phyloP scores from a whole-genome alignment of 2,329 filamentous ascomycete genomes.

The Colletotrichum liaoningense region DNA sequence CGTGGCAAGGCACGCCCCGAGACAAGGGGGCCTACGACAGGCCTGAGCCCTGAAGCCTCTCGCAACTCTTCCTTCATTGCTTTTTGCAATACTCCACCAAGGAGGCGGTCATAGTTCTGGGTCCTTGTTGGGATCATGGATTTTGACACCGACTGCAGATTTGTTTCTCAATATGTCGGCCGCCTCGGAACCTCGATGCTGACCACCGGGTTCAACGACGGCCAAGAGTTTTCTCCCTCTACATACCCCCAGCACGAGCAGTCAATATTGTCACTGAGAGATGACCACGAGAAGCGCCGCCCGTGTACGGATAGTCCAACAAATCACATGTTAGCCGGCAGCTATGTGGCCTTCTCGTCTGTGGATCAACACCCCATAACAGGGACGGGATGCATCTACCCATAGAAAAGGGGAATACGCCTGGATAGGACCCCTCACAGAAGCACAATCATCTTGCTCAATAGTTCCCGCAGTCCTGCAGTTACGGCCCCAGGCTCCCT shows the following conservation, averaged over 20 bases:
- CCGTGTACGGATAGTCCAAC: background rate
- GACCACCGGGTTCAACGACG: no score
- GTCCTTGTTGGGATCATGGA: constrained; percentile 14
- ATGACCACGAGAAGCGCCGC: background rate
- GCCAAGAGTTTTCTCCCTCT: background rate
- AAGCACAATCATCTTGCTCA: constrained; percentile 6
- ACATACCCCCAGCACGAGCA: background rate
- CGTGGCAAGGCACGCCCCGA: constrained; percentile 25
- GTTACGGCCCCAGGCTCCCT: constrained; percentile 7
- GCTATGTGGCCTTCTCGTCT: constrained; percentile 12
- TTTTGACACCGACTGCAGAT: constrained; percentile 15
- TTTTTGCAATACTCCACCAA: constrained; percentile 13
- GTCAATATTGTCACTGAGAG: background rate
- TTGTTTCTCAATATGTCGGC: background rate
- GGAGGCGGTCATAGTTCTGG: constrained; percentile 10
- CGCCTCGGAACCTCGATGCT: no score
- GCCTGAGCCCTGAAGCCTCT: constrained; percentile 15
- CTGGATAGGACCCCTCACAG: background rate
- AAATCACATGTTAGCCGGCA: background rate
- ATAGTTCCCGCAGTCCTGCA: constrained; percentile 1
- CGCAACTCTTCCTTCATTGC: constrained; percentile 23
- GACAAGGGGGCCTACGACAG: constrained; percentile 13
- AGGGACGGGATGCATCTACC: constrained; percentile 20
- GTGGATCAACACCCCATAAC: constrained; percentile 17
- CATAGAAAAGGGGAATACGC: constrained; percentile 19